A percentile compares a stretch with the other conserved stretches of the same genome.
phyloP scores from a whole-genome alignment of 2,329 filamentous ascomycete genomes.

The Epichloe elymi region DNA sequence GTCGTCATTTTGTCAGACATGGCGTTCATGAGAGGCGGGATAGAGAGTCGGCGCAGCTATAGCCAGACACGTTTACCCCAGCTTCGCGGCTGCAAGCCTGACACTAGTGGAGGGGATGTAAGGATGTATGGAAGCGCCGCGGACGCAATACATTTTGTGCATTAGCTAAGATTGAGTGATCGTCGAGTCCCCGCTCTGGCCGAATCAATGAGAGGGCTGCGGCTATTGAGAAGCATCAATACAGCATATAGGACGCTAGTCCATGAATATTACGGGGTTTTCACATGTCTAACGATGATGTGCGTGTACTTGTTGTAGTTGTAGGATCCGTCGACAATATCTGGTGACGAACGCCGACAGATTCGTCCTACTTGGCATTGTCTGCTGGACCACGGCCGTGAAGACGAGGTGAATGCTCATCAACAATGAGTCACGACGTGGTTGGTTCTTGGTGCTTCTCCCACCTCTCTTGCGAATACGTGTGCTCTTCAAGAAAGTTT shows the following conservation, averaged over 20 bases:
- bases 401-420: too few species aligned
- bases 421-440: too few species aligned
- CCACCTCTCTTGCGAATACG: too few species aligned
- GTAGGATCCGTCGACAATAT: too few species aligned
- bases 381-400: too few species aligned
- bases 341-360: too few species aligned
- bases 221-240: neutral
- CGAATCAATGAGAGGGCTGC: neutral
- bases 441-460: too few species aligned
- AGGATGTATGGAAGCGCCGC: neutral
- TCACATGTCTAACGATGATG: neutral
- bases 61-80: neutral
- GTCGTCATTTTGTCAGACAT: slow-evolving; percentile 3
- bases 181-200: neutral
- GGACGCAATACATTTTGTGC: neutral
- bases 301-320: neutral
- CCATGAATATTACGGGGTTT: neutral
- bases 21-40: slow-evolving; percentile 2
- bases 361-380: too few species aligned
- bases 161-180: slow-evolving; percentile 2
- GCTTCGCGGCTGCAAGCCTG: slow-evolving; percentile 2
- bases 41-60: neutral
- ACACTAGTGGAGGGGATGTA: neutral
- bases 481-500: too few species aligned
- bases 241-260: slow-evolving; percentile 2